Base-by-base conservation (phyloP, 2,329 filamentous ascomycete species). In the Hypoxylon sp. region DNA sequence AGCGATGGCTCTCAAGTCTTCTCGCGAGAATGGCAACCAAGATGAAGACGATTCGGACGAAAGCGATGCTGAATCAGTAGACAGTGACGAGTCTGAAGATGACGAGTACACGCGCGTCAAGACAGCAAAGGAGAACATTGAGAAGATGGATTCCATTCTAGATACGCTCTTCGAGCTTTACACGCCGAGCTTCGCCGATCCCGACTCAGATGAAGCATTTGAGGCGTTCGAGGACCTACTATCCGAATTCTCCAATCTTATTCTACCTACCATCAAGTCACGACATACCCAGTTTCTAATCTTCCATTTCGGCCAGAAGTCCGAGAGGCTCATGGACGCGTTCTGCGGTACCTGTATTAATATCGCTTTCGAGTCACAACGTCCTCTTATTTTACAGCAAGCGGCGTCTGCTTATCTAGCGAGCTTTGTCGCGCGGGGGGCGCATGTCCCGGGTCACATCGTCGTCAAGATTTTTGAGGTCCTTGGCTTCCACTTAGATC, bases 271-370 rank as follows among this genome's bases (percentile, higher is more conserved):
- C 13, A 94, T 96, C 78, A 93, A 93, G 72, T 97, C 94, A 23
- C 90, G 96, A 34, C 95, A 98, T 78, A 94, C 94, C 0, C 96
- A 99, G 75, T 99, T 98, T 74, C 87, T 99, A 51, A 86, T 98
- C 55, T 99, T 99, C 80, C 95, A 98, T 80, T 98, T 97, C 77
- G 92, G 93, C 14, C 95, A 99, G 79, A 88, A 87, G 63, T 92
- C 93, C 7, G 90, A 92, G 30, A 86, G 87, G 48, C 88, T 97
- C 51, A 91, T 93, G 63, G 93, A 96, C 75, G 88, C 90, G 52
- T 98, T 98, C 75, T 91, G 93, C 46, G 91, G 91, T 34, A 91
- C 90, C 23, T 91, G 95, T 70, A 87, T 93, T 41, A 86, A 91
- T 67, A 84, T 93, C 23, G 88, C 92, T 43, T 90, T 92, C 72